Base-by-base conservation (phyloP, 805 yeast genomes). In the Osmozyma mogii region DNA sequence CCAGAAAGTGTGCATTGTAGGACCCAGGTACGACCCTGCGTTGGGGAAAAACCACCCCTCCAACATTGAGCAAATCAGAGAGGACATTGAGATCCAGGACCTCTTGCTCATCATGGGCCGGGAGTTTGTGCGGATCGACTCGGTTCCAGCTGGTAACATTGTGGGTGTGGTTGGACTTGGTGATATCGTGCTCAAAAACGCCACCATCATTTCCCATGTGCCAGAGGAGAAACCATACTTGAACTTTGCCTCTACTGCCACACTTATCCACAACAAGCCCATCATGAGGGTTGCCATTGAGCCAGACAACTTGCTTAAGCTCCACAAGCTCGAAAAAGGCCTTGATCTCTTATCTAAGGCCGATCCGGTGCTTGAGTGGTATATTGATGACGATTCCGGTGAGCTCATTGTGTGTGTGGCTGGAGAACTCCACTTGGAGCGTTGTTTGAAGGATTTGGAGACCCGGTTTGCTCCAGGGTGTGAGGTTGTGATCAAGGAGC, bases 241-340 rank as follows among this genome's bases (percentile, higher is more conserved):
- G 12, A 80, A 76, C 32, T 56, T 76, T 31, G 63, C 68, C 0
- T 47, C 67, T 1, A 71, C 80, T 10, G 56, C 67, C 1, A 54
- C 65, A 1, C 55, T 63, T 39, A 60, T 61, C 28, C 68, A 63
- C 40, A 73, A 82, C n/a, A 83, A 85, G 18, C 98, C 98, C 1
- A 89, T 92, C 50, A 84, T 92, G 43, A 75, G 87, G 41, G 95
- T 92, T 18, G 96, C 98, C 0, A 63, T 92, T n/a, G 99, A 92
- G 50, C 96, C 99, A 1, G 79, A 72, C 4, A 82, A 85, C 44
- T 95, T 95, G 7, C 68, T 79, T 28, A 78, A 85, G 43, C 72
- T 87, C 68, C 77, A 72, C 26, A 72, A 72, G 43, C 62, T 92
- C 25, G 94, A 78, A 29, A 65, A 67, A 17, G 99, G 98, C 0